Evolutionary conservation across 2,329 filamentous ascomycete species (phyloP), one percentile per base, ranked within the genome.

Genomic region (Xylaria sp.): DNA sequence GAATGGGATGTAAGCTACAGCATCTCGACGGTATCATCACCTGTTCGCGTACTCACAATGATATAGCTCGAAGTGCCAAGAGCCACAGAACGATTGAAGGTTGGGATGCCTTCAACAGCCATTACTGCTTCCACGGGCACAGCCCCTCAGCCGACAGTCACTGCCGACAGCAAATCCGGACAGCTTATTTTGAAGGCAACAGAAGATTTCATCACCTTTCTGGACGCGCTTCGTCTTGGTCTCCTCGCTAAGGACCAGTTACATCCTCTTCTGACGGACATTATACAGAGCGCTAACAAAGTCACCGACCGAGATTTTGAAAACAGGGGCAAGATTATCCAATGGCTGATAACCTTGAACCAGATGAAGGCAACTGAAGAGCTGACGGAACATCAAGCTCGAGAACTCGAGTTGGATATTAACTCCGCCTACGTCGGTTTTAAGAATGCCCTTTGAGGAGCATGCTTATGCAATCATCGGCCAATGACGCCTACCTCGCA

Each of bases 361-460:
- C 94, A 97, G 81, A 98, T 99, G 96, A 93, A 93, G 76, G 96
- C 94, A 9, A 94, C 93, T 1, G 94, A 98, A 75, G 94, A 97
- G 78, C 80, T 99, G 72, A 90, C 87, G 73, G 92, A 97, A 74
- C 90, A 95, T 65, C 93, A 97, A 80, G 92, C 92, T 5, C 85
- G 95, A 64, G 94, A 99, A 79, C 82, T 98, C 72, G 92, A 96
- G 72, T 89, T 97, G 78, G 95, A 98, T 78, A 97, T 98, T 76
- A 93, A 97, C 77, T 90, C 93, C 75, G 95, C 95, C 45, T 98
- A 98, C 77, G 90, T 95, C 74, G 95, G 95, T 1, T 98, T 98
- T 80, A 97, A 97, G 80, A 88, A 86, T 58, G 93, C 89, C 3
- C 82, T 97, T 44, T 69, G 33, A 60, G 25, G 44, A 42, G 25